Evolutionary conservation across 2,329 filamentous ascomycete genomes (phyloP), one percentile per base, ranked within the genome.

Genomic region (Verticillium klebahnii): DNA sequence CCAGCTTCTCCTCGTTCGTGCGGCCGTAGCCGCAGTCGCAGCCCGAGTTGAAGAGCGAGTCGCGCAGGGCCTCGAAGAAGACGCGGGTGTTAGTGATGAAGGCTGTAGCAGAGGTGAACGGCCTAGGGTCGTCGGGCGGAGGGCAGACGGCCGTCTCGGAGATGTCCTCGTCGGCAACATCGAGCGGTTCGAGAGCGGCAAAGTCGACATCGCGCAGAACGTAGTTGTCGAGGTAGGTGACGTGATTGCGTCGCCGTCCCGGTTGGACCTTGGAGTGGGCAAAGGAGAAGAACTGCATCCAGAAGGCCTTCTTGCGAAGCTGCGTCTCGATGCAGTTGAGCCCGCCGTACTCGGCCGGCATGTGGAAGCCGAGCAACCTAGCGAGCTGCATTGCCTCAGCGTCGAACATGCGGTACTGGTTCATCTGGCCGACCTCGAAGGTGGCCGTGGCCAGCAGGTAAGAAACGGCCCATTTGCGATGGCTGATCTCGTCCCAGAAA

Each of bases 261-360:
- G 45, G 45, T 1, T 50, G 45, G 45, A 50, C 45, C 31, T 9
- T 8, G 1, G 32, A 66, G 52, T 37, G 69, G 67, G 65, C 64
- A 36, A 70, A 74, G 1, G 64, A 65, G 50, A 75, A 75, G 17
- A 75, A 74, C 9, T 72, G 67, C 14, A 75, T 61, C 71, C 73
- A 76, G 50, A 75, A 76, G 0, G 69, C 73, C 61, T 74, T 76
- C 58, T 75, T 75, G 12, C 74, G 65, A 3, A 75, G 64, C 52
- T 76, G 74, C 0, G 68, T 70, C 58, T 76, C 72, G 15, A 75
- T 71, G 37, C 63, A 67, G 45, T 73, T 72, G 2, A 73, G 64
- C 1, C 70, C 71, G 12, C 67, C 67, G 56, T 75, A 75, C 17
- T 69, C 70, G 0, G 70, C 69, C 1, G 74, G 67, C 2, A 67